Conservation (phyloP, 805 yeast genomes). For the Candida xiaguanensis region DNA sequence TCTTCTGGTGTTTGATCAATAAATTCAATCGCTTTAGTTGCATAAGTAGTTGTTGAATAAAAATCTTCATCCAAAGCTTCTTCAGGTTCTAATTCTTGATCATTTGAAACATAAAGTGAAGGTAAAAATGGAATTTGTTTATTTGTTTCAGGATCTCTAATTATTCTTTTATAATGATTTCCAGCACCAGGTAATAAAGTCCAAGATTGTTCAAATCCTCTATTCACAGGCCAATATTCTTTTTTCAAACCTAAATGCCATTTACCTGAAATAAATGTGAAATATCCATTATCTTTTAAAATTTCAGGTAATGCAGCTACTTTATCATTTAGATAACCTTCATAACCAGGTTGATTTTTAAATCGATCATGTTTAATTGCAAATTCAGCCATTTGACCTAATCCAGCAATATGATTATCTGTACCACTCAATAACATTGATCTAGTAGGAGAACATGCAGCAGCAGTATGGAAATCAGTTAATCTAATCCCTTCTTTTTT, state of each 20-base stretch:
- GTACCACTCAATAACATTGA: conserved; percentile 60
- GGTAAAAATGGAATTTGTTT: conserved; percentile 31
- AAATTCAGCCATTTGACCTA: conserved; percentile 56
- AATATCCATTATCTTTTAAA: conserved; percentile 46
- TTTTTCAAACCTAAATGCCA: conserved; percentile 55
- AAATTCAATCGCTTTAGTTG: conserved; percentile 40
- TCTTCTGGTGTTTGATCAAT: conserved; percentile 29
- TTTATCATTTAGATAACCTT: conserved; percentile 47
- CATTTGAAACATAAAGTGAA: conserved; percentile 40
- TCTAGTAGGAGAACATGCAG: conserved; percentile 64
- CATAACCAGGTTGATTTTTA: conserved; percentile 50
- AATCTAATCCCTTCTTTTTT: conserved; percentile 40
- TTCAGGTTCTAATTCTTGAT: conserved; percentile 30
- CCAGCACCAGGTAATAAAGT: conserved; percentile 55
- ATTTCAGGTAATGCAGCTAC: conserved; percentile 55
- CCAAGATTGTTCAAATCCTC: conserved; percentile 51
- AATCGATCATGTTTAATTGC: conserved; percentile 30
- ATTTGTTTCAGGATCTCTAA: conserved; percentile 25
- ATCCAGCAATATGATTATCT: conserved; percentile 58
- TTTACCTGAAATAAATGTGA: conserved; percentile 53
- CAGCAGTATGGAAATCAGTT: conserved; percentile 59
- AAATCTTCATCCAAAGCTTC: conserved; percentile 43
- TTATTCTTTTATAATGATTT: conserved; percentile 49
- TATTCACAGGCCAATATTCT: conserved; percentile 45
- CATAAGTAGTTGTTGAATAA: conserved; percentile 43